Evolutionary conservation across 1,139 yeast species (phyloP).

Genomic region (Protomyces lactucae-debilis): DNA sequence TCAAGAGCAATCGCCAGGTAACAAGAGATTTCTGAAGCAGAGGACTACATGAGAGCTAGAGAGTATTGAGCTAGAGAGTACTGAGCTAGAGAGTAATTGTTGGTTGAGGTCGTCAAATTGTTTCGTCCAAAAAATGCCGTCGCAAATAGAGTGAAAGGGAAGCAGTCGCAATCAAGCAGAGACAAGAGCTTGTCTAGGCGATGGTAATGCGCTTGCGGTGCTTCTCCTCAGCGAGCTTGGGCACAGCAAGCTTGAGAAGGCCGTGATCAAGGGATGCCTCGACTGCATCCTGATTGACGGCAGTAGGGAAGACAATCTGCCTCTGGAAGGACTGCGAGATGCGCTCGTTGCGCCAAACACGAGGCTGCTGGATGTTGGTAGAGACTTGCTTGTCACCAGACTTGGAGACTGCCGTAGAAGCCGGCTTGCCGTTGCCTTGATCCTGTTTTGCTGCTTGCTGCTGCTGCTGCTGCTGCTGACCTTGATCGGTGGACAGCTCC

Average conservation of each 20-base stretch:
- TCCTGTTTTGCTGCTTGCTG: neutral
- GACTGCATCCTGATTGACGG: slow-evolving; percentile 50
- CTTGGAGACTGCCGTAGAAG: neutral
- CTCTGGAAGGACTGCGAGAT: slow-evolving; percentile 31
- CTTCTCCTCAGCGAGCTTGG: slow-evolving; percentile 40
- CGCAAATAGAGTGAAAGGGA: neutral
- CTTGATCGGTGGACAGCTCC: no score
- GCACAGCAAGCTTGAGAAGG: slow-evolving; percentile 49
- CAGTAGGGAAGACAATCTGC: slow-evolving; percentile 32
- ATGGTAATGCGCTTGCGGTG: slow-evolving; percentile 21
- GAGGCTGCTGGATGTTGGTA: neutral
- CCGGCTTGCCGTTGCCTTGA: neutral
- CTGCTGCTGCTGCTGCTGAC: neutral
- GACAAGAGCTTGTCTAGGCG: neutral
- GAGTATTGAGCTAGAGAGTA: no score
- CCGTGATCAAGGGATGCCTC: slow-evolving; percentile 52
- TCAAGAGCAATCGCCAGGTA: no score
- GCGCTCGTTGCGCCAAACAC: slow-evolving; percentile 29
- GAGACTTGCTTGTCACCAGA: neutral
- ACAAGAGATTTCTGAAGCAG: no score
- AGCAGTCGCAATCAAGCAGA: neutral
- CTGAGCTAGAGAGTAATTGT: no score
- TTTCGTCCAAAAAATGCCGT: neutral
- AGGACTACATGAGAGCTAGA: no score
- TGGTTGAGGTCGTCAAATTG: no score